Evolutionary conservation across 495 filamentous ascomycete genomes (phyloP).

Genomic region (Penicillium malachiteum): DNA sequence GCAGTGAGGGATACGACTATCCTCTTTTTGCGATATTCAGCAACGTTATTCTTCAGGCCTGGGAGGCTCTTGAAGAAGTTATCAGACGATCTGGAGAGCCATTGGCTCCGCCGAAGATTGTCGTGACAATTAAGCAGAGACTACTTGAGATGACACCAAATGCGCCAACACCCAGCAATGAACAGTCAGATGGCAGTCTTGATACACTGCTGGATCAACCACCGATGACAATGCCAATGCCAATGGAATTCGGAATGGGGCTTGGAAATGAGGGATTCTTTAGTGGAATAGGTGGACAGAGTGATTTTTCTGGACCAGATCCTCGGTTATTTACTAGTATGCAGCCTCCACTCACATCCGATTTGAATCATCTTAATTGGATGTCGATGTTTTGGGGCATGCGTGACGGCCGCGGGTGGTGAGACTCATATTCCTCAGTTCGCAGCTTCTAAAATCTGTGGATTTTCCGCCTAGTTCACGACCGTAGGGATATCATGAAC

Average conservation of each 20-base stretch:
- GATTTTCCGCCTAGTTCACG: too few relatives aligned
- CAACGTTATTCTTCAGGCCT: conserved; percentile 45
- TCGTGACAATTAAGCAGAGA: conserved; percentile 33
- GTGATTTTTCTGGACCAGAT: not conserved
- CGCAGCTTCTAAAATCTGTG: too few relatives aligned
- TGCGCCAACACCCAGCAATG: not conserved
- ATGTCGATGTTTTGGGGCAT: conserved; percentile 5
- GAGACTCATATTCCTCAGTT: not conserved
- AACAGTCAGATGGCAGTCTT: not conserved
- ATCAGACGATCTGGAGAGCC: conserved; percentile 18
- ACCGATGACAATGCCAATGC: not conserved
- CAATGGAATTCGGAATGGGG: not conserved
- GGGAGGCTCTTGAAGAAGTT: conserved; percentile 35
- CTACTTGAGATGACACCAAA: conserved; percentile 3
- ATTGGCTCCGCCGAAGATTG: conserved; percentile 36
- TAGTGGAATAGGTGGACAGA: not conserved
- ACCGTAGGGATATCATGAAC: too few relatives aligned
- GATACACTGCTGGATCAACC: not conserved
- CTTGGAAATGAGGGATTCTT: not conserved
- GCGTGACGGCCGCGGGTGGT: conserved; percentile 1
- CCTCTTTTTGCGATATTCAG: conserved; percentile 44
- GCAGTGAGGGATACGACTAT: conserved; percentile 11
- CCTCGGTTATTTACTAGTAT: not conserved
- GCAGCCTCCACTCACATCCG: not conserved
- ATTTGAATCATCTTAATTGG: conserved; percentile 3